phyloP scores from a whole-genome alignment of 1,284 basidiomycete species.

The Naganishia sp. region DNA sequence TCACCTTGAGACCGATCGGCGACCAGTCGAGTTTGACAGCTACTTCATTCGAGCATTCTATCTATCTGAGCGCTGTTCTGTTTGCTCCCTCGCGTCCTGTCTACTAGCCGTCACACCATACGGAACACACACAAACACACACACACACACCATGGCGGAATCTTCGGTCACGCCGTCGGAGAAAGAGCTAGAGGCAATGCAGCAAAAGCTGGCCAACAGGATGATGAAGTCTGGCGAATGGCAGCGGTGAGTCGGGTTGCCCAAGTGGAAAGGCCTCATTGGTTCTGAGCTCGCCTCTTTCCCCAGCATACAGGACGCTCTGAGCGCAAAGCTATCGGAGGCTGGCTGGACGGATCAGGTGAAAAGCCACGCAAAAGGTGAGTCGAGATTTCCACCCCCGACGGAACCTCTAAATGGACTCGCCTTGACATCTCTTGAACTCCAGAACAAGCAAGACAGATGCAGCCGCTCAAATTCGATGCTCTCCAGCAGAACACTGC shows the following conservation, averaged over 20 bases:
- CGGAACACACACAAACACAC: background rate
- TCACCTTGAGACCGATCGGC: conserved; percentile 5
- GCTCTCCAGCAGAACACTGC: conserved; percentile 23
- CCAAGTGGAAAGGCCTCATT: no score
- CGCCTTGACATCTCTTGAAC: no score
- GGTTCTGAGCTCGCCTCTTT: background rate
- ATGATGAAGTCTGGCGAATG: conserved; percentile 27
- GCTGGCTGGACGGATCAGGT: conserved; percentile 26
- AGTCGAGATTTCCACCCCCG: background rate
- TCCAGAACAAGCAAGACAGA: conserved; percentile 23
- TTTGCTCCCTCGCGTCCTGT: background rate
- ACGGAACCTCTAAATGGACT: background rate
- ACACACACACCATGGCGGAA: conserved; percentile 10
- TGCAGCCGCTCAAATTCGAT: conserved; percentile 26
- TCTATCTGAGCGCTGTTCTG: no score
- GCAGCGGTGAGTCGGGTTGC: conserved; percentile 18
- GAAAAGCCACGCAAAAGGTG: conserved; percentile 25
- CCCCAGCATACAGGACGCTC: conserved; percentile 11
- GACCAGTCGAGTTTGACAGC: background rate
- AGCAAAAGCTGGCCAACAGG: conserved; percentile 21
- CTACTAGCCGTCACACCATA: background rate
- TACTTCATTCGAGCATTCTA: no score
- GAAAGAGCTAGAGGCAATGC: conserved; percentile 25
- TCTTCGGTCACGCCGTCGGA: conserved; percentile 3
- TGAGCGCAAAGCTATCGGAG: conserved; percentile 14